Evolutionary conservation across 1,284 basidiomycete species (phyloP).

Genomic region (Cryptococcus sp.): DNA sequence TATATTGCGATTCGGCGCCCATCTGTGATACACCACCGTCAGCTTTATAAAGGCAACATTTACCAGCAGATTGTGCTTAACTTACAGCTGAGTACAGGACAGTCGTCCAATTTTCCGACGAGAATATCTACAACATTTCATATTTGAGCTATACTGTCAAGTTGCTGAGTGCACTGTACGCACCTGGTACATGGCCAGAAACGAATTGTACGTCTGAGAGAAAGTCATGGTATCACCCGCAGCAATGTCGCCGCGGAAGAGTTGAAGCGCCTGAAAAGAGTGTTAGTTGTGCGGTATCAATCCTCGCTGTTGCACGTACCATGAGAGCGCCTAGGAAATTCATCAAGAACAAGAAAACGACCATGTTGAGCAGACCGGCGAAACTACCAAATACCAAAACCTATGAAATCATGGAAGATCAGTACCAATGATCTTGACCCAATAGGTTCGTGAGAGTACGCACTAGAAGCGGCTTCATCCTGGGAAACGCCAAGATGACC

Average conservation of each 20-base stretch:
- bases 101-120: constrained; percentile 91
- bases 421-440: background rate
- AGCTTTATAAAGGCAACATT: background rate
- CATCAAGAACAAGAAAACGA: constrained; percentile 84
- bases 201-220: constrained; percentile 84
- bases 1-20: constrained; percentile 63
- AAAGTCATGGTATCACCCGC: constrained; percentile 66
- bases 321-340: constrained; percentile 85
- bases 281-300: background rate
- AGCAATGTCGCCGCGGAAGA: constrained; percentile 72
- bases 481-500: constrained; percentile 66
- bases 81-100: constrained; percentile 70
- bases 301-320: constrained; percentile 59
- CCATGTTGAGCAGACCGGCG: constrained; percentile 90
- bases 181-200: constrained; percentile 78
- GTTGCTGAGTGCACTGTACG: constrained; percentile 9
- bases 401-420: constrained; percentile 52
- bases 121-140: constrained; percentile 68
- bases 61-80: background rate
- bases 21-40: constrained; percentile 22
- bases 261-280: constrained; percentile 47
- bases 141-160: constrained; percentile 3
- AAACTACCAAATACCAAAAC: constrained; percentile 89
- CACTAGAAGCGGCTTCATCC: constrained; percentile 45
- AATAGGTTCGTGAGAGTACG: constrained; percentile 4